phyloP scores from a whole-genome alignment of 2,329 filamentous ascomycete species.

The Mycosphaerella arachidis region DNA sequence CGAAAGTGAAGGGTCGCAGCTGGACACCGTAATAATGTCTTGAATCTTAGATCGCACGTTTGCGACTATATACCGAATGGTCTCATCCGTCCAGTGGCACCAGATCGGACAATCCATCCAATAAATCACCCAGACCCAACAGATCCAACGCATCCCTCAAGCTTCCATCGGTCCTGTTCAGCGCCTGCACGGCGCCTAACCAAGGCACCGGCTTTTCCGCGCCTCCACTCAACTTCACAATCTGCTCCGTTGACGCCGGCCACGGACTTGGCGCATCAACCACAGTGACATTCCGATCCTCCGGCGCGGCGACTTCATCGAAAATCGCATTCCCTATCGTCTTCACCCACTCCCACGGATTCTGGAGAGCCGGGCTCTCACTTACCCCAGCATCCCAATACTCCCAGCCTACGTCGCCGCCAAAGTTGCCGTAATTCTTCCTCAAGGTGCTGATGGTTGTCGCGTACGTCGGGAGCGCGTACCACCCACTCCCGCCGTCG shows the following conservation, averaged over 20 bases:
- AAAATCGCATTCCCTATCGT: constrained; percentile 18
- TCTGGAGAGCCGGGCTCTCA: constrained; percentile 5
- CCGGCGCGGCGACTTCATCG: background rate
- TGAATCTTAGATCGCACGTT: no score
- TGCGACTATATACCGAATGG: no score
- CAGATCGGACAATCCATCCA: background rate
- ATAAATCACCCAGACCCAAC: constrained; percentile 5
- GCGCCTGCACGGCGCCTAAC: constrained; percentile 19
- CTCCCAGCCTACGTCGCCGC: constrained; percentile 29
- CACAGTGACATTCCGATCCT: background rate
- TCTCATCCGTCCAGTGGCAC: background rate
- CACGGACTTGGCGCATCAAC: constrained; percentile 14
- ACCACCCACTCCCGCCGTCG: constrained; percentile 28
- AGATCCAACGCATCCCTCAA: constrained; percentile 16
- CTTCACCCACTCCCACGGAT: constrained; percentile 22
- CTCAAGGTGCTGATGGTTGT: constrained; percentile 20
- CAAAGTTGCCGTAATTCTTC: constrained; percentile 24
- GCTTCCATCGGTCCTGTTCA: constrained; percentile 24
- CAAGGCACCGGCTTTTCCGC: background rate
- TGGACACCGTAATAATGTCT: no score
- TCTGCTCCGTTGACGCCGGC: constrained; percentile 14
- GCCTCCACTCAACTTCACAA: constrained; percentile 14
- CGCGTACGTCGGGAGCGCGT: constrained; percentile 16
- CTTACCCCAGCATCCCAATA: constrained; percentile 26
- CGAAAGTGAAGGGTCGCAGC: no score